Conservation (phyloP, 2,329 filamentous ascomycete species). For the Cadophora sp. region DNA sequence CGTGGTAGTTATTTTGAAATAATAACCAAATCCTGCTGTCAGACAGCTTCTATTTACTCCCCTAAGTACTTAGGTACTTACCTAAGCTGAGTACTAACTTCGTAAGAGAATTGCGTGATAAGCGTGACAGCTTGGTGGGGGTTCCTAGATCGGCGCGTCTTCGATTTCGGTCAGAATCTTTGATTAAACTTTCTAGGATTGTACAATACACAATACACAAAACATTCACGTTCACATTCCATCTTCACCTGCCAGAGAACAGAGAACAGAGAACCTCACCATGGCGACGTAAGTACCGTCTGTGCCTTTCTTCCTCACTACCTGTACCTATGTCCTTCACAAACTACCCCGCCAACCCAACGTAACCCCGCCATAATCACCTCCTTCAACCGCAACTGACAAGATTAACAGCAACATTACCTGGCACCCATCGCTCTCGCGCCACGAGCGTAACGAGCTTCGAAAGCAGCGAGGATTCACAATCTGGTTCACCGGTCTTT, state of each 20-base stretch:
- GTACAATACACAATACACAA: too few relatives aligned
- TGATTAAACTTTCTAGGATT: neutral
- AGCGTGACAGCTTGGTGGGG: conserved; percentile 14
- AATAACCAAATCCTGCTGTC: too few relatives aligned
- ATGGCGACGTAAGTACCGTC: conserved; percentile 41
- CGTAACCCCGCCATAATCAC: conserved; percentile 25
- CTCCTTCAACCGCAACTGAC: conserved; percentile 24
- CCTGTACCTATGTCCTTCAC: neutral
- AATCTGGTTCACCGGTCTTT: conserved; percentile 97
- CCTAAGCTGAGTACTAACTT: too few relatives aligned
- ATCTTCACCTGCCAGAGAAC: neutral
- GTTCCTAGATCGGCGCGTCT: neutral
- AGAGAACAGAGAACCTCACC: neutral
- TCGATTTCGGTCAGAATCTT: neutral
- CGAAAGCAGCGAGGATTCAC: conserved; percentile 91
- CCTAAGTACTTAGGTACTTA: neutral
- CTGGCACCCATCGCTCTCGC: conserved; percentile 81
- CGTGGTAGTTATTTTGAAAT: too few relatives aligned
- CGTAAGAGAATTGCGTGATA: conserved; percentile 2
- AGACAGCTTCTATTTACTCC: too few relatives aligned
- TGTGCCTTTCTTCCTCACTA: neutral
- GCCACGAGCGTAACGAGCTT: conserved; percentile 74
- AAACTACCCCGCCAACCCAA: conserved; percentile 41
- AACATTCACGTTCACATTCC: neutral
- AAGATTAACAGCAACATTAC: conserved; percentile 75